Percentiles rank a stretch among this genome's conserved stretches.
phyloP scores from a whole-genome alignment of 2,329 filamentous ascomycete species.

The Ciborinia camelliae region DNA sequence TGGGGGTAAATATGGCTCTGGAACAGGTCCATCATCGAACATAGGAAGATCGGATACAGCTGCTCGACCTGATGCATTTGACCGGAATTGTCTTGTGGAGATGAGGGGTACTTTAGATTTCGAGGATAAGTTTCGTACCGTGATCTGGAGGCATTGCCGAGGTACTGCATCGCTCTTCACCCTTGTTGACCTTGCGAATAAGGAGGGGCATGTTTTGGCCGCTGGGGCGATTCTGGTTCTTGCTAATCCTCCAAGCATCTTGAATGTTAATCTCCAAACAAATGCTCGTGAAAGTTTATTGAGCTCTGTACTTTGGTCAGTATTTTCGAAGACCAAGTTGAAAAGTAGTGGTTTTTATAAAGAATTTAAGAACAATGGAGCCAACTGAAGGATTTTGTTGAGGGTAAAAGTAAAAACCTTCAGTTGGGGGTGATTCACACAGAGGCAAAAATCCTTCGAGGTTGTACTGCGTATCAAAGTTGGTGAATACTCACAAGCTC shows the following conservation, averaged over 20 bases:
- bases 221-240: constrained; percentile 1
- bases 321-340: background rate
- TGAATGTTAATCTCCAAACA: background rate
- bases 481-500: constrained; percentile 10
- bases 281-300: background rate
- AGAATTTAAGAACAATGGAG: constrained; percentile 3
- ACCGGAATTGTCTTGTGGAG: constrained; percentile 14
- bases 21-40: constrained; percentile 11
- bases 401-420: no score
- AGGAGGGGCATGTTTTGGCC: constrained; percentile 7
- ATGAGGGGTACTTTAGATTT: constrained; percentile 8
- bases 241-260: constrained; percentile 11
- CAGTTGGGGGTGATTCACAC: constrained; percentile 3
- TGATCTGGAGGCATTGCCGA: background rate
- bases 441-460: background rate
- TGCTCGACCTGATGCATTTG: constrained; percentile 19
- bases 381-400: constrained; percentile 4
- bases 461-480: constrained; percentile 16
- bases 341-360: constrained; percentile 10
- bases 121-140: background rate
- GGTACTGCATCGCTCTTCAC: constrained; percentile 11
- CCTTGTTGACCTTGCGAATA: constrained; percentile 1
- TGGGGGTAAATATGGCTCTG: constrained; percentile 6
- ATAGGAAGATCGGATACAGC: constrained; percentile 6
- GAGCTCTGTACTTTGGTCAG: constrained; percentile 1